Conservation (phyloP, 495 filamentous ascomycete species). For the Neurospora cerealis region DNA sequence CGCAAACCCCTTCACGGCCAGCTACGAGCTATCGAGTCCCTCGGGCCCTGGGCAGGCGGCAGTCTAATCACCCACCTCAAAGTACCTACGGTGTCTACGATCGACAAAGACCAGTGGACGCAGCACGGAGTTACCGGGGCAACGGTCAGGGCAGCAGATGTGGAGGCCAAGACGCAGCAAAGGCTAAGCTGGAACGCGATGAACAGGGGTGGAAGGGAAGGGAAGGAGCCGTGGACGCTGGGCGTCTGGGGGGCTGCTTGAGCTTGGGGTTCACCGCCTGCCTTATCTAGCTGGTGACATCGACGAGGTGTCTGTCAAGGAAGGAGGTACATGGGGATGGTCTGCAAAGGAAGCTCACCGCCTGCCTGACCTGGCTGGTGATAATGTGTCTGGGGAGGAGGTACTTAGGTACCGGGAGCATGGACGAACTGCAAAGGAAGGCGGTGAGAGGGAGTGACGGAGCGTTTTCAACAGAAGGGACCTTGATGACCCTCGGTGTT, state of each 20-base stretch:
- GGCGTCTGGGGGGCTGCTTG: conserved; percentile 57
- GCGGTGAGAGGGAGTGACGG: neutral
- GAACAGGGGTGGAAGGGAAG: conserved; percentile 35
- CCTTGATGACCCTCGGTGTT: neutral
- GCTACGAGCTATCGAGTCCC: conserved; percentile 66
- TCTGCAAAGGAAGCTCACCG: neutral
- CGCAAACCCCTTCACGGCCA: conserved; percentile 35
- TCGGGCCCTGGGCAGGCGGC: conserved; percentile 83
- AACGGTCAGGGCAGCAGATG: conserved; percentile 47
- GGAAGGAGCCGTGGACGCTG: conserved; percentile 58
- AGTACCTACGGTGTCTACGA: conserved; percentile 65
- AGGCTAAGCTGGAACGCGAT: conserved; percentile 51
- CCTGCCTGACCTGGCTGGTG: neutral
- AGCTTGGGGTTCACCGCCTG: neutral
- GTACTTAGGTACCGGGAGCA: neutral
- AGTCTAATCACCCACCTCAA: conserved; percentile 73
- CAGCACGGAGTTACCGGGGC: conserved; percentile 68
- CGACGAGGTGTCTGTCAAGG: neutral
- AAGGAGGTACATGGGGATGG: neutral
- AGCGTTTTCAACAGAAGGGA: neutral
- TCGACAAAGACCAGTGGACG: conserved; percentile 78
- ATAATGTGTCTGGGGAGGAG: neutral
- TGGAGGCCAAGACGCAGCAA: conserved; percentile 42
- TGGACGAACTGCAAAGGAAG: neutral
- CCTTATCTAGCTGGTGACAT: neutral